Base-by-base conservation (phyloP, 306 rosid genomes). In the Corylus avellana region DNA sequence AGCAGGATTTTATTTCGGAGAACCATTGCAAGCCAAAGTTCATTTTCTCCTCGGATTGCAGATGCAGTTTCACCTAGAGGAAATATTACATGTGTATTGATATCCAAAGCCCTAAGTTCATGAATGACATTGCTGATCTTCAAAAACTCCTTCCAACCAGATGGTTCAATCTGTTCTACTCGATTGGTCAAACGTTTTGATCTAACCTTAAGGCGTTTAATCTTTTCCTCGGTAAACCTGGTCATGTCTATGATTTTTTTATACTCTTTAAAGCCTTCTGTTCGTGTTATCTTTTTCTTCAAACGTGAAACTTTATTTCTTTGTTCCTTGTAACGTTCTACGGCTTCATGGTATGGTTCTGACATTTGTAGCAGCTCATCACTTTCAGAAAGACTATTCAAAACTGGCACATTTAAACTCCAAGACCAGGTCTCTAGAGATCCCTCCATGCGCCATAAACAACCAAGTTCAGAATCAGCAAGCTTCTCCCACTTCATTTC, bases 141-240 rank as follows among this genome's bases (percentile, higher is more conserved):
- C 87, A 91, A 78, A 87, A 95, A 95, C 83, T 92, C 98, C 87
- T 92, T 95, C 98, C 98, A 95, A n/a, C 98, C 98, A 7, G 98
- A 91, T 69, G 98, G 98, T 79, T 95, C 98, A 63, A 92, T 95
- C 79, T 92, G 98, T 83, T 92, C 92, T 77, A 95, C 88, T 35
- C 98, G 81, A 78, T 92, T 90, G 32, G 61, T 87, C 82, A 92
- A 81, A 66, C 98, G 98, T 73, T 84, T 87, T 47, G 95, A 89
- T 82, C 97, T 87, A 58, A 88, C 77, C 82, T 85, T 88, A 88
- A 95, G 68, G 53, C 90, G 93, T 86, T 86, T 91, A 69, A 95
- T 95, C 90, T 92, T 95, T 80, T 92, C 97, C 86, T 88, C 95
- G 0, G 78, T 83, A 35, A 83, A 81, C 85, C 80, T 91, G 81